Percentiles rank a stretch among this genome's conserved stretches.
These are phyloP conservation scores for Xylaria intraflava DNA, from an alignment of 495 filamentous ascomycete species.

Conservation along the genomic window DNA sequence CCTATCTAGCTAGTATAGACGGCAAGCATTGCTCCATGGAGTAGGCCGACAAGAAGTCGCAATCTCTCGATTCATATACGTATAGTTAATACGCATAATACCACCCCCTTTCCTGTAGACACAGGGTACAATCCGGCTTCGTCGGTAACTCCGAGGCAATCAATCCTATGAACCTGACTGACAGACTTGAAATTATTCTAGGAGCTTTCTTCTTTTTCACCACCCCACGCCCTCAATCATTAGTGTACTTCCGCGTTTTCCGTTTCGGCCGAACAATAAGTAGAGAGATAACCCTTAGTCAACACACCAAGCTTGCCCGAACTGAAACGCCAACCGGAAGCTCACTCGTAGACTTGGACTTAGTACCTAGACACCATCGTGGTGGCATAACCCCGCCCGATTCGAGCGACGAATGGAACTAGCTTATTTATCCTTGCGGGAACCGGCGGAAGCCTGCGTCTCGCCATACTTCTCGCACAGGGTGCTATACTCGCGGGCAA, in stretches of 20 bases:
- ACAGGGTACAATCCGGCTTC: neutral
- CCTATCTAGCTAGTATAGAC: too few species aligned
- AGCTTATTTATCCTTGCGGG: conserved; percentile 66
- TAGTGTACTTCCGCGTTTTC: neutral
- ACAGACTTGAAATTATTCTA: neutral
- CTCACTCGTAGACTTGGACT: conserved; percentile 1
- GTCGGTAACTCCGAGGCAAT: neutral
- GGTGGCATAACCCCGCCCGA: neutral
- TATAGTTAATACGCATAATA: neutral
- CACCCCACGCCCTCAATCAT: neutral
- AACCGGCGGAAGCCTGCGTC: conserved; percentile 42
- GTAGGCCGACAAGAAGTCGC: too few species aligned
- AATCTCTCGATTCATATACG: too few species aligned
- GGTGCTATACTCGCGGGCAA: conserved; percentile 72
- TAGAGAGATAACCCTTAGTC: neutral
- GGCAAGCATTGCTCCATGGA: too few species aligned
- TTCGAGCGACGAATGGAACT: neutral
- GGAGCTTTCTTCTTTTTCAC: neutral
- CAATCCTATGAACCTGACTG: neutral
- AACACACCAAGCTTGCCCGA: neutral
- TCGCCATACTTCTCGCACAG: conserved; percentile 71
- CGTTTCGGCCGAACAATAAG: neutral
- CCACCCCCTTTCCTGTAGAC: neutral
- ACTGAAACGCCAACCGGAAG: neutral
- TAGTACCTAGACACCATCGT: neutral